These are phyloP conservation scores for Ustilago sp. DNA, from an alignment of 1,284 basidiomycete species.

Conservation along the genomic window DNA sequence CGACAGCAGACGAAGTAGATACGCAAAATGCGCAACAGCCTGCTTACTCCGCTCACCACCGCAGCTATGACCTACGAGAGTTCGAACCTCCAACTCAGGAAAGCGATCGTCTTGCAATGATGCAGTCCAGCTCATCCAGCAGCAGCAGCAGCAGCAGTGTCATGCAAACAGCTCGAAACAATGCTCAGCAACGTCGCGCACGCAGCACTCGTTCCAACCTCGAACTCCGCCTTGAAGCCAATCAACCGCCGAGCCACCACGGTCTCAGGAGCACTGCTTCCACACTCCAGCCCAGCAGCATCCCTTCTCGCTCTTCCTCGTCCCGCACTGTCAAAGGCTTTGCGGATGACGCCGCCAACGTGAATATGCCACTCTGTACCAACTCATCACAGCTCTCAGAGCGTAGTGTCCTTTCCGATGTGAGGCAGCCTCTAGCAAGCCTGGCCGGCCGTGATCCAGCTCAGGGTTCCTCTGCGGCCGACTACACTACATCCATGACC, in stretches of 20 bases:
- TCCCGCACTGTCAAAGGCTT: constrained; percentile 6
- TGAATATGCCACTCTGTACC: not conserved
- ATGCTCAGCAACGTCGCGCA: constrained; percentile 7
- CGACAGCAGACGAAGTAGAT: not conserved
- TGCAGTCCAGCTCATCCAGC: constrained; percentile 13
- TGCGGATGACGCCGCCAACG: constrained; percentile 1
- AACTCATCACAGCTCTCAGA: constrained; percentile 11
- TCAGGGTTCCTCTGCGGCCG: constrained; percentile 10
- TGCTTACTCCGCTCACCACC: constrained; percentile 4
- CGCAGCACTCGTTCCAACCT: constrained; percentile 20
- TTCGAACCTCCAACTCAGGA: constrained; percentile 26
- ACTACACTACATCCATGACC: constrained; percentile 11
- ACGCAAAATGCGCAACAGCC: constrained; percentile 7
- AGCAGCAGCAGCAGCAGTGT: constrained; percentile 3
- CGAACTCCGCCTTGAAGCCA: constrained; percentile 6
- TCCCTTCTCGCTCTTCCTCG: constrained; percentile 10
- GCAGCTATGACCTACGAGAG: constrained; percentile 12
- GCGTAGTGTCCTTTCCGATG: not conserved
- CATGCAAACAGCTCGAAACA: not conserved
- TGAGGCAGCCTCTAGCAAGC: constrained; percentile 3
- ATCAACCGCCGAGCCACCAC: not conserved
- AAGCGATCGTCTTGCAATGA: constrained; percentile 21
- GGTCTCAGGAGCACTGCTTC: constrained; percentile 5
- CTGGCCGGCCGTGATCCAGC: constrained; percentile 16
- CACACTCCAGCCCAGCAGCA: constrained; percentile 1